A percentile compares a stretch with the other conserved stretches of the same genome.
Evolutionary conservation across 2,329 filamentous ascomycete genomes (phyloP).

Genomic region (Tolypocladium pustulatum): DNA sequence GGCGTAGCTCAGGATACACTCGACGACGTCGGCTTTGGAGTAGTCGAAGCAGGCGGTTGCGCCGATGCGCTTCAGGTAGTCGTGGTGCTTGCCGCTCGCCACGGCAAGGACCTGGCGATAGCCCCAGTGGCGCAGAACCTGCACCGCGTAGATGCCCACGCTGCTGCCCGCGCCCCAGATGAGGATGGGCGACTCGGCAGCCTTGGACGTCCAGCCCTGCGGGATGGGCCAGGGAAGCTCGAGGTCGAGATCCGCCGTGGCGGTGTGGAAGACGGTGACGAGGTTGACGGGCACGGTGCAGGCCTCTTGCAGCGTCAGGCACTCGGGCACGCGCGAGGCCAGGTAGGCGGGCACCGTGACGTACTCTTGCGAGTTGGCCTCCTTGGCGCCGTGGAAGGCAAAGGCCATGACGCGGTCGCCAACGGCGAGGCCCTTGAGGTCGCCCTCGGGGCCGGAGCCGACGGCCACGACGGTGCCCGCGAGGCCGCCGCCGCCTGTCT

Average conservation of each 20-base stretch:
- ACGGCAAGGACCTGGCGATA: slow-evolving; percentile 39
- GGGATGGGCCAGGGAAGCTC: slow-evolving; percentile 47
- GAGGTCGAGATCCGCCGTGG: slow-evolving; percentile 37
- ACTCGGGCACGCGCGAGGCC: slow-evolving; percentile 32
- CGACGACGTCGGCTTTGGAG: slow-evolving; percentile 21
- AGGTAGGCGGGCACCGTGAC: slow-evolving; percentile 39
- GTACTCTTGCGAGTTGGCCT: slow-evolving; percentile 46
- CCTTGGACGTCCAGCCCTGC: slow-evolving; percentile 22
- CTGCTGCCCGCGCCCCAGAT: slow-evolving; percentile 43
- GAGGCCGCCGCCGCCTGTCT: slow-evolving; percentile 38
- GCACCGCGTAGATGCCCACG: slow-evolving; percentile 38
- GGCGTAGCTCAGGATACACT: slow-evolving; percentile 19
- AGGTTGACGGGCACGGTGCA: slow-evolving; percentile 46
- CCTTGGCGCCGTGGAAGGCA: slow-evolving; percentile 31
- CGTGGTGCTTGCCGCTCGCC: slow-evolving; percentile 34
- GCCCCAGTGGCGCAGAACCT: slow-evolving; percentile 41
- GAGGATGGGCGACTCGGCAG: slow-evolving; percentile 28
- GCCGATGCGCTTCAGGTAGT: slow-evolving; percentile 29
- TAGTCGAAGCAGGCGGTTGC: slow-evolving; percentile 39
- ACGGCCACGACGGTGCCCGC: slow-evolving; percentile 43
- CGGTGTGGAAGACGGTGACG: slow-evolving; percentile 48
- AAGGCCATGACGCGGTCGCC: slow-evolving; percentile 49
- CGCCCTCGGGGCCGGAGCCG: slow-evolving; percentile 24
- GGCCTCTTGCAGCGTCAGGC: slow-evolving; percentile 31
- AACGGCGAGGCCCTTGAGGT: slow-evolving; percentile 30